Conservation (phyloP, 2,329 filamentous ascomycete genomes). For the Biscogniauxia mediterranea region DNA sequence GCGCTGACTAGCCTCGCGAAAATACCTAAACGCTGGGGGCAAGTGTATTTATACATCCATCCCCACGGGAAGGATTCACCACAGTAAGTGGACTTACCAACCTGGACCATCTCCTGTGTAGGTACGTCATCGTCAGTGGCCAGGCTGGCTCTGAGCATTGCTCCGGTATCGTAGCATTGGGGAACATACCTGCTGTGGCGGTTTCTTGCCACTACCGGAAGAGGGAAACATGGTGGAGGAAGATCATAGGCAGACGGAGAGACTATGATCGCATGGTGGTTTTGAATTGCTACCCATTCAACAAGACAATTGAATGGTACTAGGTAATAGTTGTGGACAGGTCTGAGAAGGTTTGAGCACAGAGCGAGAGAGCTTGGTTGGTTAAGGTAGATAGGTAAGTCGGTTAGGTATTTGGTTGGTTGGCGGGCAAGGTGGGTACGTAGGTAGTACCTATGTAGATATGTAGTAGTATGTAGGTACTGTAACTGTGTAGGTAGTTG, state of each 20-base stretch:
- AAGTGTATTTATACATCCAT: constrained; percentile 9
- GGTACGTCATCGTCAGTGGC: constrained; percentile 45
- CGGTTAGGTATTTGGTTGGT: too few species aligned
- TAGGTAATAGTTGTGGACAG: not conserved
- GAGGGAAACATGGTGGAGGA: constrained; percentile 60
- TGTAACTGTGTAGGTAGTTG: not conserved
- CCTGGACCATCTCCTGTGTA: constrained; percentile 93
- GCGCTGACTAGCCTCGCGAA: constrained; percentile 5
- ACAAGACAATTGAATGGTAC: not conserved
- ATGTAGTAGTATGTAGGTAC: not conserved
- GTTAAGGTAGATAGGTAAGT: not conserved
- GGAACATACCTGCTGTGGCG: constrained; percentile 64
- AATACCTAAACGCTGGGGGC: constrained; percentile 13
- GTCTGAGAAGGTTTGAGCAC: not conserved
- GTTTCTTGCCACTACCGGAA: constrained; percentile 66
- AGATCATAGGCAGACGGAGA: constrained; percentile 15
- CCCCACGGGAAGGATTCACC: not conserved
- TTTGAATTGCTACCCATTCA: constrained; percentile 5
- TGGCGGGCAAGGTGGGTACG: too few species aligned
- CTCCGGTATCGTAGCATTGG: not conserved
- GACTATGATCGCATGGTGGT: constrained; percentile 28
- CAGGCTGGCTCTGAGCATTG: constrained; percentile 1
- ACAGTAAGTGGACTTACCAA: constrained; percentile 63
- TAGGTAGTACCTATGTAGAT: too few species aligned
- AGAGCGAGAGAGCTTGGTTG: not conserved